Conservation (phyloP, 2,329 filamentous ascomycete genomes). For the Aspergillus unguis region DNA sequence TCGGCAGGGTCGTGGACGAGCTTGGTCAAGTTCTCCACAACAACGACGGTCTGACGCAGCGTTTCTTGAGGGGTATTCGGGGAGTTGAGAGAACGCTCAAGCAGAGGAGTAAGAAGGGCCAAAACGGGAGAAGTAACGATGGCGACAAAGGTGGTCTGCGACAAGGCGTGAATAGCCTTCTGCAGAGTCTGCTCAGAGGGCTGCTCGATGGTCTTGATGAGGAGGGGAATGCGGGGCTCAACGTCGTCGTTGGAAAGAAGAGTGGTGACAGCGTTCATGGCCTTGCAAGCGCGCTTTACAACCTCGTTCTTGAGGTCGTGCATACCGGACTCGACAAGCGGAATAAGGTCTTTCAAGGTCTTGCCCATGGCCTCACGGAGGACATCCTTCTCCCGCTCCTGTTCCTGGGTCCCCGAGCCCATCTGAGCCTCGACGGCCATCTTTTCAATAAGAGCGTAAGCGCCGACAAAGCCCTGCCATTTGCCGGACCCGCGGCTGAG, state of each 20-base stretch:
- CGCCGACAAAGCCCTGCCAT: slow-evolving; percentile 94
- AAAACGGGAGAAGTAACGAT: slow-evolving; percentile 93
- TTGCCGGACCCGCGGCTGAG: slow-evolving; percentile 82
- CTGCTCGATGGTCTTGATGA: slow-evolving; percentile 93
- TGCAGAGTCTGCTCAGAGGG: slow-evolving; percentile 83
- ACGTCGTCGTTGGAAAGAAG: slow-evolving; percentile 97
- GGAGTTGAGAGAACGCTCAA: slow-evolving; percentile 90
- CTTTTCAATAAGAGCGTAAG: slow-evolving; percentile 77
- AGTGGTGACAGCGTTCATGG: slow-evolving; percentile 86
- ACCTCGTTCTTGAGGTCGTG: slow-evolving; percentile 89
- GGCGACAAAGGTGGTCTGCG: slow-evolving; percentile 97
- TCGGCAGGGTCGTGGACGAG: slow-evolving; percentile 94
- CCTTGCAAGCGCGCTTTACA: slow-evolving; percentile 80
- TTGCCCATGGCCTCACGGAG: slow-evolving; percentile 85
- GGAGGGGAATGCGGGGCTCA: slow-evolving; percentile 80
- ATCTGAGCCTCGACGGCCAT: slow-evolving; percentile 96
- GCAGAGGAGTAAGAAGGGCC: slow-evolving; percentile 86
- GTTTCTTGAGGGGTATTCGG: slow-evolving; percentile 91
- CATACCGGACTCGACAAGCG: slow-evolving; percentile 88
- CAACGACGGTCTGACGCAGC: slow-evolving; percentile 89
- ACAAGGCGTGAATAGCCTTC: slow-evolving; percentile 94
- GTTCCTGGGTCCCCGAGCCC: slow-evolving; percentile 76
- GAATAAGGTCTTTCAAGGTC: slow-evolving; percentile 75
- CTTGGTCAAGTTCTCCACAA: slow-evolving; percentile 97
- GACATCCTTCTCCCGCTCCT: slow-evolving; percentile 82